Evolutionary conservation across 1,284 basidiomycete species (phyloP).

Genomic region (Mycena citricolor): DNA sequence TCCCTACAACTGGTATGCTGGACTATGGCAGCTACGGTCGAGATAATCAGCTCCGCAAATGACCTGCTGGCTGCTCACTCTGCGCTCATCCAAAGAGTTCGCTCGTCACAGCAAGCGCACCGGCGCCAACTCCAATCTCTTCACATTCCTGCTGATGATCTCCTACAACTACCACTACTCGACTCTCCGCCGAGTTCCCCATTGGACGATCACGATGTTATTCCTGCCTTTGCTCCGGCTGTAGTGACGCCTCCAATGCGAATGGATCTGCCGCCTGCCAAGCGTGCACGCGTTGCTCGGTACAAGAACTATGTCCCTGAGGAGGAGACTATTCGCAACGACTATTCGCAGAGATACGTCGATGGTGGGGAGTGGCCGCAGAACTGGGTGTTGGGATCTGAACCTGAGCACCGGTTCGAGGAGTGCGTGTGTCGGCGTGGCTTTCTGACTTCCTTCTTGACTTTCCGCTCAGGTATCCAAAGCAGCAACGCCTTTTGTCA

Average conservation of each 20-base stretch:
- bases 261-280: constrained; percentile 64
- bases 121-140: constrained; percentile 34
- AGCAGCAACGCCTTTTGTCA: constrained; percentile 78
- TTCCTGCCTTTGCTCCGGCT: constrained; percentile 48
- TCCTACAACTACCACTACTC: constrained; percentile 32
- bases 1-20: no score
- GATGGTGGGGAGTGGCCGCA: constrained; percentile 89
- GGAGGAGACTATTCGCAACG: constrained; percentile 94
- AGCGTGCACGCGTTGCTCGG: constrained; percentile 60
- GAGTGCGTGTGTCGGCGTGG: constrained; percentile 64
- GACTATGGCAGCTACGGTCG: constrained; percentile 30
- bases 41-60: constrained; percentile 36
- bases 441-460: constrained; percentile 6
- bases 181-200: constrained; percentile 34
- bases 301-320: constrained; percentile 75
- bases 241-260: constrained; percentile 39
- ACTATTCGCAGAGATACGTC: constrained; percentile 90
- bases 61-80: constrained; percentile 41
- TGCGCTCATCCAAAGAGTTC: constrained; percentile 37
- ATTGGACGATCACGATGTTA: constrained; percentile 33
- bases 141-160: constrained; percentile 30
- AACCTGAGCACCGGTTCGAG: constrained; percentile 83
- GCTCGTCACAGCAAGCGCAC: constrained; percentile 38
- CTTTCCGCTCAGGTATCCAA: constrained; percentile 77
- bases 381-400: constrained; percentile 86